A percentile compares a stretch with the other conserved stretches of the same genome.
Conservation (phyloP, 2,329 filamentous ascomycete genomes). For the Akanthomyces muscarius region DNA sequence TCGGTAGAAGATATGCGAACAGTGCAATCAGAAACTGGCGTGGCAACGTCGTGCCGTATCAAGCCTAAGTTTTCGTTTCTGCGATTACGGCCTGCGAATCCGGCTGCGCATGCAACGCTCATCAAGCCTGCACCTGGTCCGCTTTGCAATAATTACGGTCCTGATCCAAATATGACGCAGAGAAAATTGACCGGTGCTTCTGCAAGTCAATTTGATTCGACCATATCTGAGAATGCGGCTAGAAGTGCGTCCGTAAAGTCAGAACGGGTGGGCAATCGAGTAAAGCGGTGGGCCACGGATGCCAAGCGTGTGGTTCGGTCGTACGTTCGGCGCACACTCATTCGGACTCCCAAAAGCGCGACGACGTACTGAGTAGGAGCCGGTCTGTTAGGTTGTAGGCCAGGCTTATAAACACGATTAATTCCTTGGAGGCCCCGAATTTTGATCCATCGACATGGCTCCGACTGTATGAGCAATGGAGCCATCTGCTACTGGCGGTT, state of each 20-base stretch:
- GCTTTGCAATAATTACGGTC: background rate
- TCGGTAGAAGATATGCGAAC: background rate
- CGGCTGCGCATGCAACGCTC: background rate
- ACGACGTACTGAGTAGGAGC: background rate
- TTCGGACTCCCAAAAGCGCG: constrained; percentile 26
- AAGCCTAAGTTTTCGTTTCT: constrained; percentile 16
- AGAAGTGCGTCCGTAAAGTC: constrained; percentile 18
- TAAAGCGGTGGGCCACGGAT: constrained; percentile 33
- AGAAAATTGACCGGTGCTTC: background rate
- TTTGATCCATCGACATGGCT: background rate
- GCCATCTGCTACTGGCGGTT: background rate
- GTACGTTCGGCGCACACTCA: constrained; percentile 31
- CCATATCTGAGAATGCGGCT: constrained; percentile 4
- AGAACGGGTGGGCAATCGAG: constrained; percentile 25
- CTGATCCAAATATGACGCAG: background rate
- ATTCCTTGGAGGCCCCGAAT: background rate
- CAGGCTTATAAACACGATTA: background rate
- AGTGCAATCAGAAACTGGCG: background rate
- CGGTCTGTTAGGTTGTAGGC: background rate
- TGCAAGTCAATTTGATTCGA: background rate
- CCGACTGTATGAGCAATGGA: background rate
- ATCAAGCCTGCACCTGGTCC: constrained; percentile 1
- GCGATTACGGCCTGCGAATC: background rate
- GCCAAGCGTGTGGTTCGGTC: constrained; percentile 31
- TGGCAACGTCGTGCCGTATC: background rate